Evolutionary conservation across 2,329 filamentous ascomycete species (phyloP).

Genomic region (Alternaria arborescens): DNA sequence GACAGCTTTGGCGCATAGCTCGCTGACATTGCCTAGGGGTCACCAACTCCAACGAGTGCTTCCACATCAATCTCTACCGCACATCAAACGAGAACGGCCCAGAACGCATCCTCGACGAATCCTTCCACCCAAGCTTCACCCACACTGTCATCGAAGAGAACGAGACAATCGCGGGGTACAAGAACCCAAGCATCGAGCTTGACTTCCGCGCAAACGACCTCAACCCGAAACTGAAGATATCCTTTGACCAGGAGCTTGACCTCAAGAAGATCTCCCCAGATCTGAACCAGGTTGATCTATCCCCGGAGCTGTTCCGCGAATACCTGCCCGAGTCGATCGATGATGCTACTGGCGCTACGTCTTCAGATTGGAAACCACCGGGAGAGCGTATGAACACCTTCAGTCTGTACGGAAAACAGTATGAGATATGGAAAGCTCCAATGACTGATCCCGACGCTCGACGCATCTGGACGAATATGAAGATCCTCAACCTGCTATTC

Average conservation of each 20-base stretch:
- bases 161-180: conserved; percentile 90
- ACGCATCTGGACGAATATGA: conserved; percentile 78
- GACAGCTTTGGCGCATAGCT: background rate
- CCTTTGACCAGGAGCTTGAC: conserved; percentile 77
- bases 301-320: conserved; percentile 61
- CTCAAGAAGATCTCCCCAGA: conserved; percentile 68
- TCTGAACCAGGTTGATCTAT: conserved; percentile 73
- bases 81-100: conserved; percentile 27
- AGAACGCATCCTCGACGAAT: conserved; percentile 60
- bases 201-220: conserved; percentile 77
- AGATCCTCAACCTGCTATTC: conserved; percentile 83
- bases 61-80: conserved; percentile 50
- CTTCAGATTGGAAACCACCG: conserved; percentile 70
- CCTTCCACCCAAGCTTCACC: conserved; percentile 86
- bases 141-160: conserved; percentile 95
- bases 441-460: conserved; percentile 74
- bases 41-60: conserved; percentile 48
- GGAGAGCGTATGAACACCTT: conserved; percentile 75
- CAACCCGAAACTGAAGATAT: conserved; percentile 76
- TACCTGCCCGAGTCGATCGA: conserved; percentile 57
- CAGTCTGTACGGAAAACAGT: conserved; percentile 68
- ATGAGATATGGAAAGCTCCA: conserved; percentile 85
- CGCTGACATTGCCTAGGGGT: conserved; percentile 36
- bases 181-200: conserved; percentile 78
- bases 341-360: conserved; percentile 28